These are phyloP conservation scores for Backusella australiensis DNA, from an alignment of 192 early-diverging fungal genomes.

Conservation along the genomic window DNA sequence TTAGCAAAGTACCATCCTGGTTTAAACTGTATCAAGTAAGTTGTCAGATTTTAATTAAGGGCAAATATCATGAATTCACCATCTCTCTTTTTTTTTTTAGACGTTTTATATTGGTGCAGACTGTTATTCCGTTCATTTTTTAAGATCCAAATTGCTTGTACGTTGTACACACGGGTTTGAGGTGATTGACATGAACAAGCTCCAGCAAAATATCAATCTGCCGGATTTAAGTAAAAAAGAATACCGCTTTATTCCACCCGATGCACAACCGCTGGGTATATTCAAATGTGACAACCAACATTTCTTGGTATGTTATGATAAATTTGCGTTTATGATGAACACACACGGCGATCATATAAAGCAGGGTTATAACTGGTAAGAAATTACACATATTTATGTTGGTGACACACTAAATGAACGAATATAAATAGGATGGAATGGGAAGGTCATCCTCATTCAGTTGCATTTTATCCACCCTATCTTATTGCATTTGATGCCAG, in stretches of 20 bases:
- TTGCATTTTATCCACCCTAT: slow-evolving; percentile 81
- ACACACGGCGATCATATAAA: slow-evolving; percentile 48
- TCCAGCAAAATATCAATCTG: slow-evolving; percentile 72
- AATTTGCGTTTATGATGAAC: slow-evolving; percentile 80
- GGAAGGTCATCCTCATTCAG: slow-evolving; percentile 77
- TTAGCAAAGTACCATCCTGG: slow-evolving; percentile 24
- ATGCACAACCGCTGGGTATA: slow-evolving; percentile 74
- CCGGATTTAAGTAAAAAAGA: slow-evolving; percentile 74
- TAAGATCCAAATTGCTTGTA: slow-evolving; percentile 80
- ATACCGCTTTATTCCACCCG: slow-evolving; percentile 75
- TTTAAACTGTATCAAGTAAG: slow-evolving; percentile 33
- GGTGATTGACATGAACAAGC: slow-evolving; percentile 81
- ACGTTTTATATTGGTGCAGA: slow-evolving; percentile 93
- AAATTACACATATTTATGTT: not conserved
- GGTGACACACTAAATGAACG: not conserved
- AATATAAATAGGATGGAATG: slow-evolving; percentile 47
- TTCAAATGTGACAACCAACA: slow-evolving; percentile 66
- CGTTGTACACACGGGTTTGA: slow-evolving; percentile 93
- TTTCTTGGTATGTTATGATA: slow-evolving; percentile 90
- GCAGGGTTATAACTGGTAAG: not conserved
- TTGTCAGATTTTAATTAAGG: no score
- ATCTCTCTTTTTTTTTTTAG: slow-evolving; percentile 33
- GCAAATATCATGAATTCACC: no score
- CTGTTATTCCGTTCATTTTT: slow-evolving; percentile 77
- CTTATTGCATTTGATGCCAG: slow-evolving; percentile 85